Conservation (phyloP, 805 yeast genomes). For the Kazachstania psychrophila region DNA sequence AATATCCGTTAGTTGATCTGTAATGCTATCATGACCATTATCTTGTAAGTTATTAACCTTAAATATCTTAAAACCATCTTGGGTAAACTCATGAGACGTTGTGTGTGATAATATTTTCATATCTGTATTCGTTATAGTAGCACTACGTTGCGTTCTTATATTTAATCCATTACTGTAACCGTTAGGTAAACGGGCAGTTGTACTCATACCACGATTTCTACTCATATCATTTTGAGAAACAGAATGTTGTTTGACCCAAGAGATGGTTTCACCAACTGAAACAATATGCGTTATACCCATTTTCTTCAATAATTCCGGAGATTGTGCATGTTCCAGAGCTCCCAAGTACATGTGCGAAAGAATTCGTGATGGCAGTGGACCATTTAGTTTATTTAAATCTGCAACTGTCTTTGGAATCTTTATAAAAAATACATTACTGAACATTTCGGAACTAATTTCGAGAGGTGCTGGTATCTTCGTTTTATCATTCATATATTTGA, state of each 20-base stretch:
- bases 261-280: constrained; percentile 74
- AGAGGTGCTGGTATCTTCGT: constrained; percentile 8
- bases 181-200: constrained; percentile 4
- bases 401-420: constrained; percentile 19
- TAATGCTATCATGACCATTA: constrained; percentile 79
- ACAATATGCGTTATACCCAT: constrained; percentile 68
- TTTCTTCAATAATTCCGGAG: constrained; percentile 48
- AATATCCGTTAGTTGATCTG: constrained; percentile 51
- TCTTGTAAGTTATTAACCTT: constrained; percentile 74
- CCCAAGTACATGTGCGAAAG: constrained; percentile 81
- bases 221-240: constrained; percentile 2
- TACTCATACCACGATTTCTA: constrained; percentile 15
- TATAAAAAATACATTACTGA: constrained; percentile 29
- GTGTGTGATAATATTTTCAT: background rate
- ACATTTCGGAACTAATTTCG: constrained; percentile 25
- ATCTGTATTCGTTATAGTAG: constrained; percentile 3
- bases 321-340: constrained; percentile 71
- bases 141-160: constrained; percentile 3
- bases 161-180: no score
- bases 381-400: constrained; percentile 38
- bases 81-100: constrained; percentile 7
- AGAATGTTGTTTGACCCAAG: constrained; percentile 39
- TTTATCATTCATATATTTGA: no score
- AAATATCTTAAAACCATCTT: constrained; percentile 27
- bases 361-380: constrained; percentile 71